These are phyloP conservation scores for Phytophthora ohioensis DNA, from an alignment of 352 stramenopile species.

Conservation along the genomic window DNA sequence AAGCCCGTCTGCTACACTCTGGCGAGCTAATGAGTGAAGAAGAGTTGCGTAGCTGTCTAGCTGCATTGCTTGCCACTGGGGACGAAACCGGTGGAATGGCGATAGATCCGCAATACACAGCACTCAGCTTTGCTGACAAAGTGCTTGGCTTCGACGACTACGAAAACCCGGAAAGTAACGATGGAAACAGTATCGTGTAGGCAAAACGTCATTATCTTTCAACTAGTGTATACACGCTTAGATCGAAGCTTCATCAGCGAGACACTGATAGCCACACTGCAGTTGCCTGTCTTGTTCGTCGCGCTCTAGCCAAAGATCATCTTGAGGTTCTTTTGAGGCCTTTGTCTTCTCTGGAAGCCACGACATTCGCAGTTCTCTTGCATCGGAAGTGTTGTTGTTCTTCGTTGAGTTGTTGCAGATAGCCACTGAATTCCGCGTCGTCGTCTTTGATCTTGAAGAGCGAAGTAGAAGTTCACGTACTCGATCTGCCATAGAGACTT, in stretches of 20 bases:
- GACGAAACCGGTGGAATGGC: constrained; percentile 25
- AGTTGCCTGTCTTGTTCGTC: constrained; percentile 35
- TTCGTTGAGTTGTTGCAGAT: constrained; percentile 13
- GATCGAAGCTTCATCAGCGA: constrained; percentile 25
- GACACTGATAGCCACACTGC: constrained; percentile 26
- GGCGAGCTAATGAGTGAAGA: constrained; percentile 85
- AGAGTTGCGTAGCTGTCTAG: constrained; percentile 84
- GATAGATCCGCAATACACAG: constrained; percentile 66
- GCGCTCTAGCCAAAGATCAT: constrained; percentile 31
- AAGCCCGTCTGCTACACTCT: constrained; percentile 66
- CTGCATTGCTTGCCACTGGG: constrained; percentile 66
- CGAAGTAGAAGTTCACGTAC: constrained; percentile 18
- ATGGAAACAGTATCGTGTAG: background rate
- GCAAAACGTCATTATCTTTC: constrained; percentile 7
- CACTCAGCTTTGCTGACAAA: constrained; percentile 81
- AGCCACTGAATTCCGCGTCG: constrained; percentile 14
- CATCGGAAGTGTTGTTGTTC: constrained; percentile 1
- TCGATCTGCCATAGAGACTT: constrained; percentile 25
- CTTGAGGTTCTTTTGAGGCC: constrained; percentile 4
- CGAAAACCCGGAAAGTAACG: constrained; percentile 36
- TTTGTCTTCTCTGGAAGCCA: constrained; percentile 15
- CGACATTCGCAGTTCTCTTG: constrained; percentile 9
- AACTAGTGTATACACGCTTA: constrained; percentile 11
- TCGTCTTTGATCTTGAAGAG: constrained; percentile 6
- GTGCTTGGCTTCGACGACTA: constrained; percentile 92